Base-by-base conservation (phyloP, 345 rosid genomes). In the Microcos paniculata region DNA sequence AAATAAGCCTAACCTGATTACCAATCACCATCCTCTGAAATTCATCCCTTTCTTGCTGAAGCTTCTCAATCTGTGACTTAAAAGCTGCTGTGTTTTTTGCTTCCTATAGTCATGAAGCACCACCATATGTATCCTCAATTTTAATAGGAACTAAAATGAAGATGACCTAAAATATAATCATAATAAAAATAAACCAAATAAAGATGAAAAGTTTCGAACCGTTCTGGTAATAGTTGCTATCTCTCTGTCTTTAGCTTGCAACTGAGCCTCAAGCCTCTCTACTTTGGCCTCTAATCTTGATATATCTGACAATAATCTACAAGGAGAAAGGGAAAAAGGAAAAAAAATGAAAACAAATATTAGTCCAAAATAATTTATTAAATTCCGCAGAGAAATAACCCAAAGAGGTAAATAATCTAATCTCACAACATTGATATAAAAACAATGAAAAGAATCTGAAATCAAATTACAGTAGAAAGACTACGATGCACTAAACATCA, bases 21-120 rank as follows among this genome's bases (percentile, higher is more conserved):
- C 94, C 95, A 79, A 93, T 90, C 66, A 96, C 97, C 99, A 96
- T 93, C 80, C 97, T 80, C 78, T 96, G 99, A 85, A 93, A 96
- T 79, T 96, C 99, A 90, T 96, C 98, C 43, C 94, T 81, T 81
- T 96, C 99, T 81, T 96, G 94, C 48, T 92, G 95, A 28, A 96
- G 85, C 85, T 96, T 96, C 81, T 96, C 99, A 49, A 90, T 90
- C 72, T 93, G 99, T 1, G 89, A 86, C 82, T 92, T 96, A 72
- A 91, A 91, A 52, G 92, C 90, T 63, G 98, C 98, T 10, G 92
- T 82, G 77, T 88, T 85, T 84, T 93, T 96, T 30, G 97, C 98
- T 88, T 93, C 97, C 99, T 96, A 80, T 3, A 62, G 46, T 80
- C 35, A 79, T 51, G 58, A 24, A 52, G 38, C 19, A 55, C 0